These are phyloP conservation scores for Xylaria flabelliformis DNA, from an alignment of 495 filamentous ascomycete genomes.

Conservation along the genomic window DNA sequence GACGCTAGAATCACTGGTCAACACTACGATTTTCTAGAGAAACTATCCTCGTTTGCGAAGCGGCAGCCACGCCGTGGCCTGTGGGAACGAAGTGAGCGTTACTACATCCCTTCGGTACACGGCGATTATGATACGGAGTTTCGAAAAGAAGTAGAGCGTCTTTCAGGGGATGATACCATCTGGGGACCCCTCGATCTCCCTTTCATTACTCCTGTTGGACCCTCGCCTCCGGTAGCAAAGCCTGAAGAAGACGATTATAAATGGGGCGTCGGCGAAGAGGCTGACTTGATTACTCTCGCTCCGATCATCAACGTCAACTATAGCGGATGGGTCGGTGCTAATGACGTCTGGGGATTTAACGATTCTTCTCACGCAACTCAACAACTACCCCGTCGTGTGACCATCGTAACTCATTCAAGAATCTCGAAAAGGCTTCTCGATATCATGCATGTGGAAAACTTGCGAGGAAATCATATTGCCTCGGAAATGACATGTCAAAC, in stretches of 20 bases:
- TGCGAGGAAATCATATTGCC: slow-evolving; percentile 65
- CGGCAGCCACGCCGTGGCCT: slow-evolving; percentile 70
- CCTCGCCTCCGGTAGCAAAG: slow-evolving; percentile 58
- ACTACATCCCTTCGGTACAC: slow-evolving; percentile 70
- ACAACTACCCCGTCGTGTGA: slow-evolving; percentile 67
- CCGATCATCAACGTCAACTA: slow-evolving; percentile 72
- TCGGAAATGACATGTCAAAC: slow-evolving; percentile 76
- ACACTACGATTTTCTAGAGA: slow-evolving; percentile 71
- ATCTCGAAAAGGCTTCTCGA: slow-evolving; percentile 67
- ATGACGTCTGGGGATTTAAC: slow-evolving; percentile 68
- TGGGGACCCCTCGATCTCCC: slow-evolving; percentile 67
- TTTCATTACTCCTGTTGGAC: slow-evolving; percentile 65
- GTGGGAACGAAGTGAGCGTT: slow-evolving; percentile 78
- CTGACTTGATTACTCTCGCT: slow-evolving; percentile 73
- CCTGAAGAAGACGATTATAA: slow-evolving; percentile 66
- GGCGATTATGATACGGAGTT: slow-evolving; percentile 63
- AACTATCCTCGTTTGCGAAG: slow-evolving; percentile 62
- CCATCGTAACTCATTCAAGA: slow-evolving; percentile 70
- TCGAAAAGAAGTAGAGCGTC: slow-evolving; percentile 55
- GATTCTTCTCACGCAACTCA: slow-evolving; percentile 52
- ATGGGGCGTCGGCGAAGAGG: slow-evolving; percentile 79
- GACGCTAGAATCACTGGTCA: slow-evolving; percentile 75
- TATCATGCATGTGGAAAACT: slow-evolving; percentile 68
- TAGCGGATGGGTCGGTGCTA: slow-evolving; percentile 67
- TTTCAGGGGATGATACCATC: slow-evolving; percentile 53